Evolutionary conservation across 2,329 filamentous ascomycete species (phyloP).

Genomic region (Acarospora socialis): DNA sequence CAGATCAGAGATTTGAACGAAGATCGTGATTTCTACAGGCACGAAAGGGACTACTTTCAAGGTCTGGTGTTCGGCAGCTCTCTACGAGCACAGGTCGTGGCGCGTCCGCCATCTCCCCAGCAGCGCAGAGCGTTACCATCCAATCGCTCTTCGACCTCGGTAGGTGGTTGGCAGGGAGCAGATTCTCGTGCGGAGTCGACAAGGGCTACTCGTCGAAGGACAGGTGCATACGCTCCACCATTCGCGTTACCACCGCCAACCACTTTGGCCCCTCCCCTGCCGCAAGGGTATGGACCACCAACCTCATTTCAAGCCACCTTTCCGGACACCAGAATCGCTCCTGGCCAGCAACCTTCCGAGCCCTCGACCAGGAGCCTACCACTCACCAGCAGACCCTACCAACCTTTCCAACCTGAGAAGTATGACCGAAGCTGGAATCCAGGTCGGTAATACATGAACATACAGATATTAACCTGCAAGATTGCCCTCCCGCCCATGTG

Average conservation of each 20-base stretch:
- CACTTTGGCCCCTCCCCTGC: conserved; percentile 2
- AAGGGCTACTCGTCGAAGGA: conserved; percentile 9
- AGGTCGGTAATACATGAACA: not conserved
- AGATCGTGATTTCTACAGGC: conserved; percentile 59
- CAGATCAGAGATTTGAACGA: conserved; percentile 53
- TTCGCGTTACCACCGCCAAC: conserved; percentile 4
- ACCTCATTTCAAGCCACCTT: conserved; percentile 4
- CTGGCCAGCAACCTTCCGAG: too few species aligned
- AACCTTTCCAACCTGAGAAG: too few species aligned
- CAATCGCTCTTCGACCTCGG: too few species aligned
- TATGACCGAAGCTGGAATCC: conserved; percentile 1
- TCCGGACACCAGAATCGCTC: not conserved
- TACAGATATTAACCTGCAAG: too few species aligned
- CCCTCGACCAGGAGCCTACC: too few species aligned
- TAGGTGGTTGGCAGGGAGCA: too few species aligned
- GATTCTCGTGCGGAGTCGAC: conserved; percentile 2
- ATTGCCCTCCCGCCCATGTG: too few species aligned
- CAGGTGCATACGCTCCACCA: conserved; percentile 9
- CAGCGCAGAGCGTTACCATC: conserved; percentile 2
- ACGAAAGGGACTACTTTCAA: conserved; percentile 56
- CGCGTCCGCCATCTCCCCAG: conserved; percentile 15
- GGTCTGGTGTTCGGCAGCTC: conserved; percentile 40
- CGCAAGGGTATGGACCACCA: conserved; percentile 2
- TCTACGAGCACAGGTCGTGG: conserved; percentile 13
- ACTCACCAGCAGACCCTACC: too few species aligned